Evolutionary conservation across 495 filamentous ascomycete genomes (phyloP).

Genomic region (Mytilinidion resinicola): DNA sequence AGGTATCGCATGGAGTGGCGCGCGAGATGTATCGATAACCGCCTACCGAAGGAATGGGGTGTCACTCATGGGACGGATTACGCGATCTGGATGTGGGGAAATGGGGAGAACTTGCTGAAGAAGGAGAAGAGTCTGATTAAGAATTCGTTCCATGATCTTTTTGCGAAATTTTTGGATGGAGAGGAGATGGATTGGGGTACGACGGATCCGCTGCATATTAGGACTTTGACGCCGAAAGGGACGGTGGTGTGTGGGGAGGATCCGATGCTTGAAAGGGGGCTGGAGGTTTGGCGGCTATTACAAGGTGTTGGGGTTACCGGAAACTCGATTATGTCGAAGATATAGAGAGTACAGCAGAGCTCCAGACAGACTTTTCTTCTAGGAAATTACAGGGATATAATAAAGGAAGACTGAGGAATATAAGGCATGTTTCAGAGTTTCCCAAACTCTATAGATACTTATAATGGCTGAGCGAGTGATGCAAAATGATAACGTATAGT

Average conservation of each 20-base stretch:
- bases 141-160: slow-evolving; percentile 40
- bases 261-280: slow-evolving; percentile 42
- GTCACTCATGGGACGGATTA: slow-evolving; percentile 53
- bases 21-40: slow-evolving; percentile 40
- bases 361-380: no score
- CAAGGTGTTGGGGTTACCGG: slow-evolving; percentile 22
- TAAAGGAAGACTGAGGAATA: no score
- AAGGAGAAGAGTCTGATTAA: slow-evolving; percentile 42
- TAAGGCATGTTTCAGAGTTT: no score
- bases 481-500: no score
- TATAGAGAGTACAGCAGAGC: background rate
- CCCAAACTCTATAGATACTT: no score
- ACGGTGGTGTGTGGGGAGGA: slow-evolving; percentile 43
- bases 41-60: slow-evolving; percentile 45
- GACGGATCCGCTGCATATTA: slow-evolving; percentile 37
- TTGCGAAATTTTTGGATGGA: slow-evolving; percentile 43
- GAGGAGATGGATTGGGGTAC: slow-evolving; percentile 40
- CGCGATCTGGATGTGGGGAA: slow-evolving; percentile 53
- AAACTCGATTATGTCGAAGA: slow-evolving; percentile 9
- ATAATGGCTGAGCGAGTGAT: no score
- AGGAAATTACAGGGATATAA: no score
- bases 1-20: slow-evolving; percentile 49
- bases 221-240: slow-evolving; percentile 43
- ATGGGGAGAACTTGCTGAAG: slow-evolving; percentile 38
- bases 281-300: slow-evolving; percentile 44